Conservation (phyloP, 805 yeast genomes). For the Saturnispora kantuleensis region DNA sequence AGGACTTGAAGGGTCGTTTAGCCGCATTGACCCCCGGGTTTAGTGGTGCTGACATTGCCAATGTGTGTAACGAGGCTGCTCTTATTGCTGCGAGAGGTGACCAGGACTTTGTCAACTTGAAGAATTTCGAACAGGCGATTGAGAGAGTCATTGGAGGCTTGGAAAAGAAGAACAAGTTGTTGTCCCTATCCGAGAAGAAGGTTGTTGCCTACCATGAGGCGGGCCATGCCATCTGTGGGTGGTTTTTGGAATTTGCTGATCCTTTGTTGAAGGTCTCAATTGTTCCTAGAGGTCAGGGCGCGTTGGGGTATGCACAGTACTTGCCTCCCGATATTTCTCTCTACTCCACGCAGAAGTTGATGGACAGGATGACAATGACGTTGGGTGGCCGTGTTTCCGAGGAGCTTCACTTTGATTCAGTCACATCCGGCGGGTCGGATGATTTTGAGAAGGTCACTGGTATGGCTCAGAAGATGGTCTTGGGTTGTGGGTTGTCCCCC, state of each 20-base stretch:
- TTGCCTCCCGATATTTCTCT: slow-evolving; percentile 83
- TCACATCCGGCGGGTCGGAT: slow-evolving; percentile 87
- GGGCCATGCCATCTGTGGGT: slow-evolving; percentile 94
- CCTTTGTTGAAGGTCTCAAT: slow-evolving; percentile 89
- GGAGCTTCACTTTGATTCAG: slow-evolving; percentile 77
- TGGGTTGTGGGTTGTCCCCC: slow-evolving; percentile 80
- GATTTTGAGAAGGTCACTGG: slow-evolving; percentile 87
- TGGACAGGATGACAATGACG: slow-evolving; percentile 87
- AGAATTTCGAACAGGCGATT: slow-evolving; percentile 84
- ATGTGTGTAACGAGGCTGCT: slow-evolving; percentile 91
- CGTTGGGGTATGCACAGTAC: slow-evolving; percentile 93
- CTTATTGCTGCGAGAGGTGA: slow-evolving; percentile 80
- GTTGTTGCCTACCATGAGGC: slow-evolving; percentile 94
- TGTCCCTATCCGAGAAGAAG: slow-evolving; percentile 71
- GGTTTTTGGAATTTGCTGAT: slow-evolving; percentile 82
- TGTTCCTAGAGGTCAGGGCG: slow-evolving; percentile 91
- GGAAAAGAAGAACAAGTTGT: slow-evolving; percentile 71
- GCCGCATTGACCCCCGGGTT: slow-evolving; percentile 93
- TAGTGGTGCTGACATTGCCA: slow-evolving; percentile 94
- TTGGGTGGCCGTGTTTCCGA: slow-evolving; percentile 90
- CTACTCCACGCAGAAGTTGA: slow-evolving; percentile 63
- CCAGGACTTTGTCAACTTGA: slow-evolving; percentile 48
- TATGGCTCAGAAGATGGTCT: slow-evolving; percentile 85
- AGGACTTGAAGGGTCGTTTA: slow-evolving; percentile 66
- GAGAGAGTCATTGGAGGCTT: slow-evolving; percentile 94